These are phyloP conservation scores for Prorocentrum cordatum DNA, from an alignment of 169 alveolate genomes.

Conservation along the genomic window DNA sequence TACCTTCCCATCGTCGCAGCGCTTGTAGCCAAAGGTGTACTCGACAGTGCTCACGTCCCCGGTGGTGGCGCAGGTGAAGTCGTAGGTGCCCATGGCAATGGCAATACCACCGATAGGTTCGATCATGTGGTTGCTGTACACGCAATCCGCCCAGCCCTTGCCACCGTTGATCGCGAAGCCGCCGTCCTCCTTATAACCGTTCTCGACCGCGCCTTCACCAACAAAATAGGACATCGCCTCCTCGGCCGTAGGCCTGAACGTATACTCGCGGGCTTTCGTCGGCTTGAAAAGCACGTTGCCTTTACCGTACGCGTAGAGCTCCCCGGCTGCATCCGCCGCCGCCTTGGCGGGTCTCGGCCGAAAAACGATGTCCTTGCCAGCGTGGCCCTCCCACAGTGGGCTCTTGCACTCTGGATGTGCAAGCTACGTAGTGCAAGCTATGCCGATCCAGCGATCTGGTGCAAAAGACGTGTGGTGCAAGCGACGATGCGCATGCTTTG, in stretches of 20 bases:
- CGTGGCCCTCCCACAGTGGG: too few species aligned
- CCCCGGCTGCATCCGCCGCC: background rate
- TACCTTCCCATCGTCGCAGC: background rate
- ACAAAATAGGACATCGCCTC: slow-evolving; percentile 36
- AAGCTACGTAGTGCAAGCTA: too few species aligned
- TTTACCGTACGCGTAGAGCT: background rate
- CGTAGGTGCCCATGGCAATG: slow-evolving; percentile 24
- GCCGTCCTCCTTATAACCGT: background rate
- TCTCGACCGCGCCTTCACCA: background rate
- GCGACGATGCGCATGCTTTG: too few species aligned
- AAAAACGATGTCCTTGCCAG: too few species aligned
- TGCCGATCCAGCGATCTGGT: too few species aligned
- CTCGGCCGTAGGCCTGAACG: background rate
- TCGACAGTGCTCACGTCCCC: background rate
- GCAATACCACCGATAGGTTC: background rate
- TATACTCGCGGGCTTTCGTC: background rate
- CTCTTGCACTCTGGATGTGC: too few species aligned
- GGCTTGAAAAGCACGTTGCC: slow-evolving; percentile 6
- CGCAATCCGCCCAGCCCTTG: background rate
- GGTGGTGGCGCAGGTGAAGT: background rate
- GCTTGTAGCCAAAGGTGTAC: slow-evolving; percentile 19
- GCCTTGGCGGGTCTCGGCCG: too few species aligned
- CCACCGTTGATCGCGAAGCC: slow-evolving; percentile 37
- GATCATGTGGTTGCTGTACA: background rate
- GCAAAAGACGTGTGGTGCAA: too few species aligned